These are phyloP conservation scores for Nitzschia sp. DNA, from an alignment of 108 stramenopile genomes.

Conservation along the genomic window DNA sequence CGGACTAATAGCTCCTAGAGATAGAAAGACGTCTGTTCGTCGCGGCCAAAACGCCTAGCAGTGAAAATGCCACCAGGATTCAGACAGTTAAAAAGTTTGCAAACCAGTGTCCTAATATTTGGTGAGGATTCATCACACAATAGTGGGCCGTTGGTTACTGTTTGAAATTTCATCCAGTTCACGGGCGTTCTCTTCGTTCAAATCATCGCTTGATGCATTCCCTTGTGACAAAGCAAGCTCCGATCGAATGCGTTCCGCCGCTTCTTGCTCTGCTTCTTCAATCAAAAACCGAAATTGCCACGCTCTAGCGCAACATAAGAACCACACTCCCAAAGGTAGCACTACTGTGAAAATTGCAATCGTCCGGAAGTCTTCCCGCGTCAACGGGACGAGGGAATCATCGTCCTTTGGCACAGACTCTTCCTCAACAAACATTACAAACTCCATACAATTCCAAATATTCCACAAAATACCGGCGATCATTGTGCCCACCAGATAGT, in stretches of 20 bases:
- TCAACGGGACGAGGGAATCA: conserved; percentile 4
- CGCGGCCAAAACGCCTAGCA: too few relatives aligned
- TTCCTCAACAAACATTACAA: conserved; percentile 18
- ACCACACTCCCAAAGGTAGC: conserved; percentile 72
- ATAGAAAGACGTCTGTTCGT: too few relatives aligned
- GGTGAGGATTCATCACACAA: neutral
- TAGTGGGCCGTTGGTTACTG: neutral
- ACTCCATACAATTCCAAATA: conserved; percentile 30
- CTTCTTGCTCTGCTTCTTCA: conserved; percentile 77
- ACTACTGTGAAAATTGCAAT: conserved; percentile 64
- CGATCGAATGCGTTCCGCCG: conserved; percentile 52
- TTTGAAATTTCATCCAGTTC: neutral
- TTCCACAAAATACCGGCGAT: conserved; percentile 63
- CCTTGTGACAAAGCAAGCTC: conserved; percentile 34
- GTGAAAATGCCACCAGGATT: too few relatives aligned
- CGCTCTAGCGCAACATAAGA: conserved; percentile 70
- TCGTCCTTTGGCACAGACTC: conserved; percentile 12
- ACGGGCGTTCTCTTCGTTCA: conserved; percentile 1
- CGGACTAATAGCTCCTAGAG: too few relatives aligned
- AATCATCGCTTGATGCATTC: neutral
- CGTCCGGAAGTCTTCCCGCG: conserved; percentile 45
- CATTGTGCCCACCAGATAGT: conserved; percentile 57
- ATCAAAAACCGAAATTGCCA: conserved; percentile 73
- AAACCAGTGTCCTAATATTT: too few relatives aligned
- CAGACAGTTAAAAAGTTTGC: too few relatives aligned